Evolutionary conservation across 345 rosid species (phyloP), one percentile per base, ranked within the genome.

Genomic region (Populus nigra): DNA sequence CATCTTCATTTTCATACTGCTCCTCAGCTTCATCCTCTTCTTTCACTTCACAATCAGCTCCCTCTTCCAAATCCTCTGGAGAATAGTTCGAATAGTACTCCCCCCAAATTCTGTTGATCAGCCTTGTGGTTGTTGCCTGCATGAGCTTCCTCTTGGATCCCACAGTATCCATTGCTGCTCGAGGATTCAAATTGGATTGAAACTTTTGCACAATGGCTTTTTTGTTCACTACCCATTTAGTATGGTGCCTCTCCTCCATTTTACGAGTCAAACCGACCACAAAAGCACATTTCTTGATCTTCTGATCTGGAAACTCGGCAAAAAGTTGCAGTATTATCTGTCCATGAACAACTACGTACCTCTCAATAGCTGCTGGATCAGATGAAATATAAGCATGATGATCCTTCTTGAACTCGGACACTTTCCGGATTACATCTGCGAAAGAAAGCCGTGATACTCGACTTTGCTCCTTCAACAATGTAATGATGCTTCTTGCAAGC

Each of bases 81-180:
- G 75, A 79, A 74, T 74, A 74, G 50, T 86, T 90, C 10, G 94
- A 93, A 80, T 85, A 94, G 83, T 79, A 91, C 67, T 91, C 94
- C 1, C 94, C 96, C 99, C 98, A 94, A 59, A 93, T 88, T 79
- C 93, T 89, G 82, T 91, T 90, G 78, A 94, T 86, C 23, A 93
- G 84, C 77, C 80, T 85, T 57, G 98, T 94, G 72, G 93, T 89
- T 59, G 98, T 93, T 4, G 95, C 97, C 83, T 82, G 93, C 98
- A 94, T 94, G 68, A 79, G 95, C 81, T 88, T 83, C 80, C 88
- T 88, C 73, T 83, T 91, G 53, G 93, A 88, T 69, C 80, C 73
- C 87, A 88, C 25, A 50, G 73, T 18, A 67, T 67, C 72, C 83
- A 81, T 84, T 20, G 85, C 80, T 75, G 87, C 90, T 82, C 90